Conservation (phyloP, 2,329 filamentous ascomycete species). For the Amesomyces nigricolor region DNA sequence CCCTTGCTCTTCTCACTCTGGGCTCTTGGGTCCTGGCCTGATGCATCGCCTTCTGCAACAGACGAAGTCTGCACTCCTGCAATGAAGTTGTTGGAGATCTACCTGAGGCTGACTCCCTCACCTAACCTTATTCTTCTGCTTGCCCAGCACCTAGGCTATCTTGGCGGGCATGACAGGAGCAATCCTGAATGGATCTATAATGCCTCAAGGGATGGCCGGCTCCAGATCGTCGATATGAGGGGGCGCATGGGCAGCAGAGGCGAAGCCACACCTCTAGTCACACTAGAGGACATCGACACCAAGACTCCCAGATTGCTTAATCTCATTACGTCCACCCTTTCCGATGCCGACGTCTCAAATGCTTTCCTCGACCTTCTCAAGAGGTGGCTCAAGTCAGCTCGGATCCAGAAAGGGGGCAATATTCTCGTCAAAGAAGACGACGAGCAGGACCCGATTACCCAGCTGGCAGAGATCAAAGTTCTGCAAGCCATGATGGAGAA, state of each 20-base stretch:
- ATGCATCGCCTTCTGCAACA: conserved; percentile 28
- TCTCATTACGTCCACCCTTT: conserved; percentile 44
- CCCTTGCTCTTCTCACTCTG: conserved; percentile 58
- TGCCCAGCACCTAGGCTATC: conserved; percentile 50
- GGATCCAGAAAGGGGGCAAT: conserved; percentile 26
- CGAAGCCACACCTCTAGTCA: conserved; percentile 14
- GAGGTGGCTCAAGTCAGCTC: conserved; percentile 46
- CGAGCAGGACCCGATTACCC: conserved; percentile 38
- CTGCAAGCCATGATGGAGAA: conserved; percentile 60
- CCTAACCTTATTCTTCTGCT: conserved; percentile 45
- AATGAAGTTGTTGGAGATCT: conserved; percentile 48
- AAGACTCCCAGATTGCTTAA: conserved; percentile 46
- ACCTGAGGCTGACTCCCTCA: conserved; percentile 52
- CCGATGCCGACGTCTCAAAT: conserved; percentile 51
- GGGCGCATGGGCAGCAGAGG: neutral
- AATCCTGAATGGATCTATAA: conserved; percentile 49
- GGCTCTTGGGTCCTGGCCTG: conserved; percentile 51
- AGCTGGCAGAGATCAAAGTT: conserved; percentile 54
- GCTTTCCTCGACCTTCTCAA: conserved; percentile 57
- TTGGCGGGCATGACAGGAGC: conserved; percentile 38
- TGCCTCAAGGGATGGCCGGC: conserved; percentile 38
- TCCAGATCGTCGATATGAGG: conserved; percentile 45
- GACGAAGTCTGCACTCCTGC: conserved; percentile 41
- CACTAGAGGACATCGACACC: conserved; percentile 40
- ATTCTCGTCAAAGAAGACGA: conserved; percentile 26